Percentiles rank a stretch among this genome's conserved stretches.
Conservation (phyloP, 1,284 basidiomycete species). For the Acaromyces ingoldii region DNA sequence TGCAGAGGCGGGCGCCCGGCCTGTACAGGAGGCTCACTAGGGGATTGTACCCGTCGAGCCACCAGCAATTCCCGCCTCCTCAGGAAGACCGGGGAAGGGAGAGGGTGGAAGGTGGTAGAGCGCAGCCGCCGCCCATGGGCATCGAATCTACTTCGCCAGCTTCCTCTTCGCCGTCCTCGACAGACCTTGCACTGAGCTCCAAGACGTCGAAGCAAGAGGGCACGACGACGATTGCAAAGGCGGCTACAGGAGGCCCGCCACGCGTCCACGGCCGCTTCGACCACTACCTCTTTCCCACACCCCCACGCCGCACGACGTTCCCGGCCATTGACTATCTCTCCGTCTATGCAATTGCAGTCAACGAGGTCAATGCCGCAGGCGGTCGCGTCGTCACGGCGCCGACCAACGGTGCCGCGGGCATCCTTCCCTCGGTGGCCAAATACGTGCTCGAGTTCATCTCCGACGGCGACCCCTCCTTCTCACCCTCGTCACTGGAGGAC, state of each 20-base stretch:
- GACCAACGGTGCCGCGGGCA: conserved; percentile 69
- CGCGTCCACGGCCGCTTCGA: conserved; percentile 63
- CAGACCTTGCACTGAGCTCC: too few relatives aligned
- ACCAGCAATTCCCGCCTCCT: background rate
- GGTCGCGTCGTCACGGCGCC: conserved; percentile 92
- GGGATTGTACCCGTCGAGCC: conserved; percentile 57
- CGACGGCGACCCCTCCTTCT: conserved; percentile 79
- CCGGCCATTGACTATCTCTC: conserved; percentile 88
- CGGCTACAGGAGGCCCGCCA: background rate
- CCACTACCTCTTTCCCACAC: conserved; percentile 71
- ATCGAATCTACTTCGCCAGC: too few relatives aligned
- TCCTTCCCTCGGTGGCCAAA: conserved; percentile 80
- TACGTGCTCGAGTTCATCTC: conserved; percentile 85
- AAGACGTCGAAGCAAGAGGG: too few relatives aligned
- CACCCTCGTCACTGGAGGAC: too few relatives aligned
- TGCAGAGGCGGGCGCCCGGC: conserved; percentile 35
- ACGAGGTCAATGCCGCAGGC: conserved; percentile 78
- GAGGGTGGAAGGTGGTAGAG: too few relatives aligned
- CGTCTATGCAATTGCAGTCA: conserved; percentile 52
- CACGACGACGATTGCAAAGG: too few relatives aligned
- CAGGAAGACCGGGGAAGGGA: too few relatives aligned
- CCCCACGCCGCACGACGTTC: conserved; percentile 67
- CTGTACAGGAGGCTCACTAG: conserved; percentile 73
- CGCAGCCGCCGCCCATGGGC: too few relatives aligned
- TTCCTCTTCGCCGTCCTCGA: too few relatives aligned